Evolutionary conservation across 108 stramenopile genomes (phyloP).

Genomic region (Asterionellopsis glacialis): DNA sequence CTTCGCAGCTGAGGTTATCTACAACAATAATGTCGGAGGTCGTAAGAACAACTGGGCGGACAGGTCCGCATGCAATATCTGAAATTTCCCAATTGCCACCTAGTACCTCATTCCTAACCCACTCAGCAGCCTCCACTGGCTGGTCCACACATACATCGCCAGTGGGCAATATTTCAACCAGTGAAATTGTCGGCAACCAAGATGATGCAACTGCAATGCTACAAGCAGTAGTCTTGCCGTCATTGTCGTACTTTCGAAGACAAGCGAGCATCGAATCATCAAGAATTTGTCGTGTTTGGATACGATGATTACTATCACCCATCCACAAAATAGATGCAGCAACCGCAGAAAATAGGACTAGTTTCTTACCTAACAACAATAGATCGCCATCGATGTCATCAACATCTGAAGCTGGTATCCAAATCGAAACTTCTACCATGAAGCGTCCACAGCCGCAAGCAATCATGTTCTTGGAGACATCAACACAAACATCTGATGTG

Average conservation of each 20-base stretch:
- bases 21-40: background rate
- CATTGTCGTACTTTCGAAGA: constrained; percentile 3
- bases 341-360: constrained; percentile 37
- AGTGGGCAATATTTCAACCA: background rate
- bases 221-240: background rate
- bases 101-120: background rate
- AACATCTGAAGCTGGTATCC: constrained; percentile 18
- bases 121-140: background rate
- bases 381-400: constrained; percentile 5
- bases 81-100: background rate
- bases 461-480: constrained; percentile 27
- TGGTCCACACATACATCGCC: background rate
- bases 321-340: constrained; percentile 44
- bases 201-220: constrained; percentile 4
- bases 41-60: background rate
- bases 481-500: constrained; percentile 15
- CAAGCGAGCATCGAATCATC: constrained; percentile 18
- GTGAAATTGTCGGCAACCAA: background rate
- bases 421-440: constrained; percentile 37
- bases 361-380: constrained; percentile 21
- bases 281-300: background rate
- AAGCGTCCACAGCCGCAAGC: constrained; percentile 52
- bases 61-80: no score
- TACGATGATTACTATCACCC: constrained; percentile 15
- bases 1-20: background rate